phyloP scores from a whole-genome alignment of 345 rosid genomes.

The Erodium maritimum region DNA sequence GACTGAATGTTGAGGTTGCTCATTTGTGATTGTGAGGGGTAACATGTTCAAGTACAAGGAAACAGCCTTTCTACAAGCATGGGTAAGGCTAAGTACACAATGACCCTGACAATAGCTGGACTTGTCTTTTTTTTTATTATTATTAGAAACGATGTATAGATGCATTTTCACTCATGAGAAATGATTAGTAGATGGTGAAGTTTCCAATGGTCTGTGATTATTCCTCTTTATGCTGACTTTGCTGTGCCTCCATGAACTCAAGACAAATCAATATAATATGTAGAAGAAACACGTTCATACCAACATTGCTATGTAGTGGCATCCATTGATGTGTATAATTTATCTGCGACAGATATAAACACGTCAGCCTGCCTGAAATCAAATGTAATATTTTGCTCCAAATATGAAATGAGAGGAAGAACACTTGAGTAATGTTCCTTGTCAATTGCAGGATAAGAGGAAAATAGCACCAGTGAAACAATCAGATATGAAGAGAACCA shows the following conservation, averaged over 20 bases:
- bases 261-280: background rate
- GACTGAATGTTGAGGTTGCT: too few species aligned
- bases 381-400: background rate
- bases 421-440: background rate
- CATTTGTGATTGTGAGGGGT: too few species aligned
- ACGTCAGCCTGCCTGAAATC: background rate
- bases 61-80: too few species aligned
- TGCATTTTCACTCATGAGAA: background rate
- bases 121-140: too few species aligned
- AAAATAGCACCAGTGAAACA: constrained; percentile 61
- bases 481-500: constrained; percentile 73
- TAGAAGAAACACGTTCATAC: background rate
- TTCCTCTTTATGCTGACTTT: background rate
- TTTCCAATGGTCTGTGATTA: background rate
- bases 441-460: constrained; percentile 69
- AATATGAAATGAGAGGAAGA: too few species aligned
- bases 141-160: too few species aligned
- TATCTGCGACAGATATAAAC: background rate
- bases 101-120: too few species aligned
- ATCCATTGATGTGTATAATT: background rate
- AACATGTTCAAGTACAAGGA: too few species aligned
- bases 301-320: background rate
- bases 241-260: background rate
- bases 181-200: background rate
- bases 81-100: too few species aligned